Conservation (phyloP, 345 rosid species). For the Arabis hirsuta region DNA sequence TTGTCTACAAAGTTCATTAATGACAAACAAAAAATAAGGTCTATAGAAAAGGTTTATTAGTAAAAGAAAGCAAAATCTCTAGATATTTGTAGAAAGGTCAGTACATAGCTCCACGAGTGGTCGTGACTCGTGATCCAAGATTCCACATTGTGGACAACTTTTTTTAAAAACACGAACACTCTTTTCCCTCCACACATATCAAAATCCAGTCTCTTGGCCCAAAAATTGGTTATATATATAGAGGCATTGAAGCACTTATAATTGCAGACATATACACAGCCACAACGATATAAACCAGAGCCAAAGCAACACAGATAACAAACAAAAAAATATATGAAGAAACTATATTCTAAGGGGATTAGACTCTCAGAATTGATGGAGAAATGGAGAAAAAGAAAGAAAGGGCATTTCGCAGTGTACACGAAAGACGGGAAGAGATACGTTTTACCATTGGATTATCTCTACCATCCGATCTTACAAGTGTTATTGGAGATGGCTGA, state of each 20-base stretch:
- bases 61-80: constrained; percentile 1
- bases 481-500: constrained; percentile 54
- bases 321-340: constrained; percentile 28
- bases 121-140: constrained; percentile 10
- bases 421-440: constrained; percentile 52
- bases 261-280: background rate
- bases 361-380: constrained; percentile 43
- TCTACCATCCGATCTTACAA: constrained; percentile 54
- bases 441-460: constrained; percentile 47
- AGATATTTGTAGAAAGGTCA: constrained; percentile 30
- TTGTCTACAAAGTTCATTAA: background rate
- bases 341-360: constrained; percentile 37
- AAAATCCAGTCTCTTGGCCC: background rate
- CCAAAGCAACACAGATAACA: background rate
- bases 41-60: background rate
- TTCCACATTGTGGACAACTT: background rate
- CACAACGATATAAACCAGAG: constrained; percentile 7
- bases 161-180: constrained; percentile 2
- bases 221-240: constrained; percentile 3
- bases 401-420: constrained; percentile 51
- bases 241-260: background rate
- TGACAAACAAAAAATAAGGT: background rate
- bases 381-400: constrained; percentile 52
- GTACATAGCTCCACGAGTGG: constrained; percentile 6
- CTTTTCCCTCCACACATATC: constrained; percentile 21